Evolutionary conservation across 345 rosid species (phyloP), one percentile per base, ranked within the genome.

Genomic region (Trapa incisa): DNA sequence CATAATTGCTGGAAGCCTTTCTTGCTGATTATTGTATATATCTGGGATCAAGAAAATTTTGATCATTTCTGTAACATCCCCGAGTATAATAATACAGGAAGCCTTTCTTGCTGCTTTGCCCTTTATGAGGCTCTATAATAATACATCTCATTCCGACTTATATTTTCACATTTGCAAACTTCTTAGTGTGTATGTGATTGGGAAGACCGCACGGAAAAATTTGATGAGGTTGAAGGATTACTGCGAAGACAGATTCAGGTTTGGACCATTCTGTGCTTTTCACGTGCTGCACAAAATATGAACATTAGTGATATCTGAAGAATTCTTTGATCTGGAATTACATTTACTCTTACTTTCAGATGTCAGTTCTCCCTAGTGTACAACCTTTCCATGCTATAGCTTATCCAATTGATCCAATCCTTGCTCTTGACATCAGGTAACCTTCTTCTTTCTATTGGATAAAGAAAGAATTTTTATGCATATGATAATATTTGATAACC

Each of bases 331-430:
- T 45, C 32, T 1, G 43, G 41, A 15, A 29, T 64, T 4, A 5
- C 45, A 5, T 10, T 15, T 15, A 65, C 68, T 35, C 60, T 29
- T 54, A 16, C 70, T 36, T 69, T 68, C 87, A 94, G 99, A 81
- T 85, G 86, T 85, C 97, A 29, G 87, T 85, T 73, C 84, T 94
- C 70, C 99, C 99, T 13, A 94, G 97, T 62, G 97, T 94, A 66
- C 99, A 94, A 72, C 99, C 99, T 70, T 94, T 94, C 78, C 99
- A 94, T 81, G 99, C 97, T 38, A 89, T 94, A 72, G 99, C 99
- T 68, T 91, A 91, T 83, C 99, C 99, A 58, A 83, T 94, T 61
- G 97, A 94, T 80, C 79, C 96, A 37, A 75, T 89, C 78, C 96
- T 94, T 76, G 97, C 99, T 37, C 96, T 94, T 63, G 99, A 91